phyloP scores from a whole-genome alignment of 2,329 filamentous ascomycete genomes.

The Fusarium sp. region DNA sequence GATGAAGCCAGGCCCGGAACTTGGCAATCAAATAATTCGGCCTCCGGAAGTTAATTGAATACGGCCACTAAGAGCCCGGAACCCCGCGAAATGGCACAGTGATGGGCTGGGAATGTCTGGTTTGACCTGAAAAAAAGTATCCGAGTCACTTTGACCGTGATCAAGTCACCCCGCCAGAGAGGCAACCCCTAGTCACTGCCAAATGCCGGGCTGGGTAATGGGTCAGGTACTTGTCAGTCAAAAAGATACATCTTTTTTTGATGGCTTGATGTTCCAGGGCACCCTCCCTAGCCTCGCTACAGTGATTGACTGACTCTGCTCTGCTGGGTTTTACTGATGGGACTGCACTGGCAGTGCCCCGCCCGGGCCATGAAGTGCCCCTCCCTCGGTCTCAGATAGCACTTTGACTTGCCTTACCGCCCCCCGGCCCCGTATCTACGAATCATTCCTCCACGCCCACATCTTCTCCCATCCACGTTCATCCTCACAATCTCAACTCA shows the following conservation, averaged over 20 bases:
- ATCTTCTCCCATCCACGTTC: slow-evolving; percentile 30
- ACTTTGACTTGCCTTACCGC: slow-evolving; percentile 24
- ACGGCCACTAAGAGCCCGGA: slow-evolving; percentile 30
- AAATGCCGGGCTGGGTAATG: slow-evolving; percentile 15
- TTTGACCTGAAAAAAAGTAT: slow-evolving; percentile 1
- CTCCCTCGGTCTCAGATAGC: slow-evolving; percentile 25
- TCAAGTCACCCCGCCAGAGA: slow-evolving; percentile 22
- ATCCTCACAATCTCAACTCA: slow-evolving; percentile 30
- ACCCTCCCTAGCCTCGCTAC: slow-evolving; percentile 1
- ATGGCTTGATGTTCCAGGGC: slow-evolving; percentile 4
- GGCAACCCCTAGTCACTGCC: slow-evolving; percentile 8
- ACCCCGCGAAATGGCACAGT: slow-evolving; percentile 31
- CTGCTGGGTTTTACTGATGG: slow-evolving; percentile 2
- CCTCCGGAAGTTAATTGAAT: slow-evolving; percentile 18
- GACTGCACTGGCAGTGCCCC: slow-evolving; percentile 13
- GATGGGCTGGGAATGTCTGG: slow-evolving; percentile 13
- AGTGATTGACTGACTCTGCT: background rate
- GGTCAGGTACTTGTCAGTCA: slow-evolving; percentile 31
- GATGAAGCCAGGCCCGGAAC: slow-evolving; percentile 14
- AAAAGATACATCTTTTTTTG: slow-evolving; percentile 19
- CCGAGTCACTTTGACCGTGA: background rate
- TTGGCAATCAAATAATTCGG: slow-evolving; percentile 19
- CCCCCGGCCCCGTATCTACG: slow-evolving; percentile 38
- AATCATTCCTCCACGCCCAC: slow-evolving; percentile 46
- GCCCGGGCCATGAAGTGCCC: slow-evolving; percentile 25